phyloP scores from a whole-genome alignment of 768 basidiomycete genomes.

The Xerocomus potaroensis region DNA sequence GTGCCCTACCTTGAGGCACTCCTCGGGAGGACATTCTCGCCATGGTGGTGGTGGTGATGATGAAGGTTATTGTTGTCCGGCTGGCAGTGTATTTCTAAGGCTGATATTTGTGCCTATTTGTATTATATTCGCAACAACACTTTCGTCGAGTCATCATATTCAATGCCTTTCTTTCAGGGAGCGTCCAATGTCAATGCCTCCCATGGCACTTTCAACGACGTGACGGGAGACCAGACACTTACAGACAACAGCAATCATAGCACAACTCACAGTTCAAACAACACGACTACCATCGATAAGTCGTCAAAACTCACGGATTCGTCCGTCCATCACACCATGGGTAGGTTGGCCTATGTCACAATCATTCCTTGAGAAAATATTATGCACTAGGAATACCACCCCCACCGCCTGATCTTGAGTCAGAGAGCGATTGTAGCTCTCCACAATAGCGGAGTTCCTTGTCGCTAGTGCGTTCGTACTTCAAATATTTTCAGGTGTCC shows the following conservation, averaged over 20 bases:
- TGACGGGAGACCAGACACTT: conserved; percentile 15
- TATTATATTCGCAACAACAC: background rate
- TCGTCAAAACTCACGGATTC: conserved; percentile 16
- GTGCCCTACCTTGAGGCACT: conserved; percentile 26
- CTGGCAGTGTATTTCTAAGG: background rate
- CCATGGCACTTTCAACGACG: conserved; percentile 19
- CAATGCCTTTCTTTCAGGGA: conserved; percentile 27
- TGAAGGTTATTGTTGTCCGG: conserved; percentile 3
- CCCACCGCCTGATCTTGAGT: conserved; percentile 2
- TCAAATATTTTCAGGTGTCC: background rate
- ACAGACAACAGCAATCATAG: conserved; percentile 20
- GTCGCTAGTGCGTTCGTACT: background rate
- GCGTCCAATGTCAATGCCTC: conserved; percentile 14
- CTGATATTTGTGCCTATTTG: conserved; percentile 3
- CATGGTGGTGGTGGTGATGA: conserved; percentile 13
- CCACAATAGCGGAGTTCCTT: background rate
- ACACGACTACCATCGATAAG: conserved; percentile 14
- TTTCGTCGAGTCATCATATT: too few species aligned
- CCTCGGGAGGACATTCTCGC: conserved; percentile 18
- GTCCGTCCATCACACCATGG: conserved; percentile 23
- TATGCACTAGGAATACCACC: background rate
- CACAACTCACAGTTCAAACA: conserved; percentile 13
- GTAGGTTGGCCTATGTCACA: conserved; percentile 4
- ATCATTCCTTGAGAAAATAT: background rate
- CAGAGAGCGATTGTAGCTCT: background rate